A percentile compares a stretch with the other conserved stretches of the same genome.
phyloP scores from a whole-genome alignment of 176 grass and related monocot species.

The Sorghum bicolor region Sorghum_bicolor_NCBIv3 NC_012870.2:76225501-76226000 shows the following conservation, averaged over 20 bases:
- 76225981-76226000: constrained; percentile 91
- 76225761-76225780: constrained; percentile 81
- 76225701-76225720: constrained; percentile 84
- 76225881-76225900: constrained; percentile 1
- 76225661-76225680: neutral
- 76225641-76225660: neutral
- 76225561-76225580: constrained; percentile 49
- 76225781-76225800: constrained; percentile 79
- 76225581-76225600: constrained; percentile 91
- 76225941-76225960: constrained; percentile 96
- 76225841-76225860: neutral
- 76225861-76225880: neutral
- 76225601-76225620: constrained; percentile 61
- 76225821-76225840: constrained; percentile 1
- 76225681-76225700: constrained; percentile 64
- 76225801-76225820: constrained; percentile 54
- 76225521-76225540: constrained; percentile 68
- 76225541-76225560: constrained; percentile 66
- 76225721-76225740: constrained; percentile 66
- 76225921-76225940: constrained; percentile 87
- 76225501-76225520: constrained; percentile 89
- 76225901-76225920: constrained; percentile 35
- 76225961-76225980: constrained; percentile 90
- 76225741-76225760: constrained; percentile 69
- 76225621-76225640: constrained; percentile 10